Percentiles rank a stretch among this genome's conserved stretches.
Conservation (phyloP, 306 rosid genomes). For the Quercus parvula region DNA sequence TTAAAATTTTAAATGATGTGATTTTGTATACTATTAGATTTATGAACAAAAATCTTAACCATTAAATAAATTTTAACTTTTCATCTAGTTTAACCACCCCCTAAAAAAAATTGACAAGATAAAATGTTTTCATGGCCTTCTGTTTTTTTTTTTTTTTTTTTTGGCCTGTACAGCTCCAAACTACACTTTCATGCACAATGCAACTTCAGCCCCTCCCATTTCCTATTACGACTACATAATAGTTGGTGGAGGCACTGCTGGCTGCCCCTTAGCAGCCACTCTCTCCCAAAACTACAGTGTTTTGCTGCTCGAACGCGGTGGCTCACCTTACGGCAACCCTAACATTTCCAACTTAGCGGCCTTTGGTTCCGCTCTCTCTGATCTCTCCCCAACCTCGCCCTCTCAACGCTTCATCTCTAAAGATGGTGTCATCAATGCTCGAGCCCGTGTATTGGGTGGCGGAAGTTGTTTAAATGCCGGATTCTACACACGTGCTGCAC, state of each 20-base stretch:
- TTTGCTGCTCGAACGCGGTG: conserved; percentile 74
- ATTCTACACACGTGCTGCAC: conserved; percentile 66
- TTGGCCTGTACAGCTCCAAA: conserved; percentile 30
- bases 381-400: conserved; percentile 63
- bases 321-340: conserved; percentile 71
- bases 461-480: conserved; percentile 78
- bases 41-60: no score
- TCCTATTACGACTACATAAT: conserved; percentile 72
- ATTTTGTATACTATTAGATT: no score
- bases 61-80: neutral
- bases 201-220: conserved; percentile 40
- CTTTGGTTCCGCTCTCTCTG: conserved; percentile 62
- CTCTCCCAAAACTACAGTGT: conserved; percentile 64
- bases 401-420: conserved; percentile 74
- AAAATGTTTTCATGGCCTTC: neutral
- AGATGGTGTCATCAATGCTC: conserved; percentile 73
- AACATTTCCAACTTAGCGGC: conserved; percentile 52
- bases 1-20: no score
- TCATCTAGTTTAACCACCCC: neutral
- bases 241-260: conserved; percentile 82
- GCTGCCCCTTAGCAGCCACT: conserved; percentile 84
- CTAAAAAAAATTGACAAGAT: neutral
- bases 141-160: neutral
- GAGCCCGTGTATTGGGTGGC: conserved; percentile 80
- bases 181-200: conserved; percentile 51